These are phyloP conservation scores for Phytophthora lateralis DNA, from an alignment of 352 stramenopile species.

Conservation along the genomic window DNA sequence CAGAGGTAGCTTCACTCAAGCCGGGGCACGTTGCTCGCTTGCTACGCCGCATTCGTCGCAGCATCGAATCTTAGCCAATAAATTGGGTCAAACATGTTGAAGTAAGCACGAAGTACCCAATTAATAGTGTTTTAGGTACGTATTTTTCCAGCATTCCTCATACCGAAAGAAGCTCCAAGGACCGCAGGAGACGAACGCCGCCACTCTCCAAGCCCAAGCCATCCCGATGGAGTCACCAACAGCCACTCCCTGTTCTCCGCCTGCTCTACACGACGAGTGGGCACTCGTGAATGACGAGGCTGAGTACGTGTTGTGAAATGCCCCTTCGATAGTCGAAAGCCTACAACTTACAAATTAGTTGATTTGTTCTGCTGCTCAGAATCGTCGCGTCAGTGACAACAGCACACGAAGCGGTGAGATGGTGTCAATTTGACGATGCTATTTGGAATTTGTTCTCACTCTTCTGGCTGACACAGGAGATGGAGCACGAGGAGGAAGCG, in stretches of 20 bases:
- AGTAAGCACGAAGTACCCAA: constrained; percentile 4
- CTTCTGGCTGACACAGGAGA: constrained; percentile 9
- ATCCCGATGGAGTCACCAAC: constrained; percentile 27
- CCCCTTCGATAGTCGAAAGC: constrained; percentile 7
- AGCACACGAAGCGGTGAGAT: constrained; percentile 18
- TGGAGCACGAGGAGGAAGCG: constrained; percentile 4
- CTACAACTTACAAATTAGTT: constrained; percentile 14
- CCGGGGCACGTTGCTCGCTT: constrained; percentile 20
- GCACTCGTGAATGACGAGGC: constrained; percentile 70
- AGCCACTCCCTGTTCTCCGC: constrained; percentile 24
- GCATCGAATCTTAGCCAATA: background rate
- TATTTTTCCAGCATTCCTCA: background rate
- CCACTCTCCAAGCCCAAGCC: background rate
- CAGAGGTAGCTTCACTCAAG: constrained; percentile 8
- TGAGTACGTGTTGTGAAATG: constrained; percentile 46
- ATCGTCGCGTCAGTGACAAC: constrained; percentile 47
- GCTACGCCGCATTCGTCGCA: constrained; percentile 3
- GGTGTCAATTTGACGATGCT: background rate
- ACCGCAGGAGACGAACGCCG: background rate
- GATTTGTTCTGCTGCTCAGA: constrained; percentile 32
- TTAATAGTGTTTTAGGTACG: background rate
- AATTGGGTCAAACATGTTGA: constrained; percentile 21
- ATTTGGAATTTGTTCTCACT: constrained; percentile 7
- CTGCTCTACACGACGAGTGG: constrained; percentile 62
- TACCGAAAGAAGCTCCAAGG: constrained; percentile 15